phyloP scores from a whole-genome alignment of 1,284 basidiomycete genomes.

The Apiotrichum montevideense region DNA sequence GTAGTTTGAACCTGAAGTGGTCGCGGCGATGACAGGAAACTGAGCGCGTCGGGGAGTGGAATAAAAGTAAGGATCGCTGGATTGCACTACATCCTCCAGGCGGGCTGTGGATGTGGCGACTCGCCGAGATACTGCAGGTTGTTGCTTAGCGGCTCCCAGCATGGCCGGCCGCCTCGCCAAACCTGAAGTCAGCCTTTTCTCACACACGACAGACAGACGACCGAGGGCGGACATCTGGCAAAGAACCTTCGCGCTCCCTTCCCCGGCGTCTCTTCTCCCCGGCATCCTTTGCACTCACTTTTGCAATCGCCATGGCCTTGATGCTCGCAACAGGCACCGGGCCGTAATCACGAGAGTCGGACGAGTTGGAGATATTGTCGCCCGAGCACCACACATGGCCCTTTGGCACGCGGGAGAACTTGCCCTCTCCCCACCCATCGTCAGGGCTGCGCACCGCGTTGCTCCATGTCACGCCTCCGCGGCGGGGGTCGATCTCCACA shows the following conservation, averaged over 20 bases:
- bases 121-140: background rate
- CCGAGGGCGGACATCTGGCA: too few relatives aligned
- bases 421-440: background rate
- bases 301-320: conserved; percentile 66
- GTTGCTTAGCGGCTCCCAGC: background rate
- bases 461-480: conserved; percentile 45
- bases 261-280: background rate
- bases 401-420: conserved; percentile 59
- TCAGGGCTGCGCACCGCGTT: background rate
- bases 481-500: conserved; percentile 71
- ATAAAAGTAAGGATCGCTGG: too few relatives aligned
- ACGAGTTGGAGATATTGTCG: conserved; percentile 77
- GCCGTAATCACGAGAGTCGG: conserved; percentile 84
- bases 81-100: background rate
- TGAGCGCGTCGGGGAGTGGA: too few relatives aligned
- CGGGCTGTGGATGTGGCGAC: background rate
- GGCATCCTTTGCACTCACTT: conserved; percentile 52
- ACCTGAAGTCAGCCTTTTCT: background rate
- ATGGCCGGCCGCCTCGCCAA: background rate
- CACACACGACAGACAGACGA: background rate
- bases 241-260: background rate
- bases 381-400: conserved; percentile 90
- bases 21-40: too few relatives aligned
- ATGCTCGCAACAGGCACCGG: conserved; percentile 82
- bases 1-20: too few relatives aligned